Percentiles rank a stretch among this genome's conserved stretches.
phyloP scores from a whole-genome alignment of 1,284 basidiomycete species.

The Phenoliferia sp. region DNA sequence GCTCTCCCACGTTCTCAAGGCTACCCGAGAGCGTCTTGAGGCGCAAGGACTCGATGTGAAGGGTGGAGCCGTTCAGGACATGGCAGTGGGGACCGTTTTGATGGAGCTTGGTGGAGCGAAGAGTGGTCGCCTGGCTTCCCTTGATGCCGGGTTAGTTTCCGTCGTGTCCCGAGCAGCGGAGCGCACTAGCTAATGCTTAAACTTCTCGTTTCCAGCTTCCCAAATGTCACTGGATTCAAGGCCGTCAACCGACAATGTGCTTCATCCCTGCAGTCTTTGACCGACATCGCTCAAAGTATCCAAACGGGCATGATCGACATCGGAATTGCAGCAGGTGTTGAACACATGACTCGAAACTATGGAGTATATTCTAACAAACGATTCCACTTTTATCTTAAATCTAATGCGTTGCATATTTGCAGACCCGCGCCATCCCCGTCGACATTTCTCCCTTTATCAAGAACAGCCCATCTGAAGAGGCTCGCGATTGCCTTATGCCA shows the following conservation, averaged over 20 bases:
- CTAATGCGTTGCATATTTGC: background rate
- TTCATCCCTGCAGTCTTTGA: constrained; percentile 41
- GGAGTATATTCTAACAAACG: constrained; percentile 19
- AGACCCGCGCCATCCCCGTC: constrained; percentile 40
- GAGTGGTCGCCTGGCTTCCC: constrained; percentile 41
- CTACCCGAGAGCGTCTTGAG: constrained; percentile 40
- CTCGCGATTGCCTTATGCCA: constrained; percentile 41
- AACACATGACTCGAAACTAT: constrained; percentile 33
- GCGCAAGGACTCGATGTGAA: constrained; percentile 39
- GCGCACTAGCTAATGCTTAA: background rate
- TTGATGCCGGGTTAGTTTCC: constrained; percentile 41
- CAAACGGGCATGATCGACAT: constrained; percentile 78
- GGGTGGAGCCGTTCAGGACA: constrained; percentile 39
- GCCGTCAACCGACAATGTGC: constrained; percentile 45
- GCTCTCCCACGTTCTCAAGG: constrained; percentile 39
- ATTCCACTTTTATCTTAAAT: too few relatives aligned
- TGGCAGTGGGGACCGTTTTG: constrained; percentile 43
- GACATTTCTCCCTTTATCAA: constrained; percentile 39
- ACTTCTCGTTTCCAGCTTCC: constrained; percentile 18
- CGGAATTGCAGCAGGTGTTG: constrained; percentile 55
- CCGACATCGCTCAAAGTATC: constrained; percentile 42
- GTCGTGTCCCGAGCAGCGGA: constrained; percentile 23
- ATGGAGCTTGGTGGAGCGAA: constrained; percentile 46
- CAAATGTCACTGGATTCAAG: constrained; percentile 33
- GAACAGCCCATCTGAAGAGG: constrained; percentile 35